Base-by-base conservation (phyloP, 768 basidiomycete genomes). In the Tulasnella sp. region DNA sequence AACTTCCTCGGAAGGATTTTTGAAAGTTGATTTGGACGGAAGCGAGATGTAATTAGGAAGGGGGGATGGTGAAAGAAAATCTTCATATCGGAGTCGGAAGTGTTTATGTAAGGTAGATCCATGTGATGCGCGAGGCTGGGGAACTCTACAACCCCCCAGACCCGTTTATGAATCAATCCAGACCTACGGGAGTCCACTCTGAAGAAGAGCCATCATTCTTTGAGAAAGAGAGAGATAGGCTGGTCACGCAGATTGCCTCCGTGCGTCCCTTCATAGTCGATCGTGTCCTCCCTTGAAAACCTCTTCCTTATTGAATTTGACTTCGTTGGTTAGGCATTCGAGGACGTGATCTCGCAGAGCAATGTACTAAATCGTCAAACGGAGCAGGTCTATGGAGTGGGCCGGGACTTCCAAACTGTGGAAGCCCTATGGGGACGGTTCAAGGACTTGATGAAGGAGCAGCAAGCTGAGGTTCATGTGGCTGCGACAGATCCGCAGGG, bases 331-430 rank as follows among this genome's bases (percentile, higher is more conserved):
- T 65, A 87, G 92, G 87, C 84, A 19, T 94, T 94, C 66, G 92
- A 94, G 67, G 87, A 92, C 62, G 70, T 94, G 2, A 73, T 97
- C 17, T 84, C 84, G 3, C 83, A 87, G 8, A 84, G 85, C 60
- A 97, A 97, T 66, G 80, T 79, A 25, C 73, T 92, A 21, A 94
- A 94, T 68, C 81, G 92, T 62, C 92, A 91, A 67, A 78, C 94
- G 17, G 92, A 97, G 70, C 91, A 96, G 68, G 90, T 92, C 1
- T 73, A 85, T 24, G 88, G 88, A 9, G 93, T 94, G 81, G 92
- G 92, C 4, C 83, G 82, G 60, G 92, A 93, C 74, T 92, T 94
- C 69, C 81, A 85, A 52, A 92, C 86, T 2, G 89, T 93, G 43
- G 88, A 92, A 2, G 76, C 80, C 2, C 74, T 96, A 50, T 93